Evolutionary conservation across 129 eudicot genomes (phyloP), one percentile per base, ranked within the genome.

Genomic region (Pittosporum tobira): DNA sequence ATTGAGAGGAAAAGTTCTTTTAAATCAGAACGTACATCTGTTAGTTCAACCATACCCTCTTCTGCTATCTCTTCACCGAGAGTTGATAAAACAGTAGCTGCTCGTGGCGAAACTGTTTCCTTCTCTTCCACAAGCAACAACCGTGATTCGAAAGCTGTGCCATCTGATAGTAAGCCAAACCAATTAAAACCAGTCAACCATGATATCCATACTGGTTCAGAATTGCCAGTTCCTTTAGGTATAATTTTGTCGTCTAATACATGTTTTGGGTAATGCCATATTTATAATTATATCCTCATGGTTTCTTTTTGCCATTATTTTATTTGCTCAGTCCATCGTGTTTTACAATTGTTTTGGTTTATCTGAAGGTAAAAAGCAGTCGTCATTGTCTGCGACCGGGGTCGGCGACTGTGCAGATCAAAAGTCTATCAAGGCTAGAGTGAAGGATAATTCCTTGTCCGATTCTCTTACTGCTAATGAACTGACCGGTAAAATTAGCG

Each of bases 1-100:
- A 75, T 87, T 48, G 94, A 91, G 75, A 82, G 94, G 59, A 88
- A 72, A 71, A 80, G 63, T 67, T 73, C 90, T 9, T 71, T 83
- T 47, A 87, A 75, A 68, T 48, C 62, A 45, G 90, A 77, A 48
- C 67, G 69, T 22, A 31, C 76, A 7, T 52, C 43, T 14, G 48
- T 34, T 57, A 73, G 56, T 73, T 72, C 76, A 47, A 58, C 65
- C 48, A 51, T 63, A 48, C 56, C 77, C 47, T 71, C 59, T 61
- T 66, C 88, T 71, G 23, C 65, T 54, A 70, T 67, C 64, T 67
- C 73, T 56, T 42, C 76, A 31, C 66, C 81, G 28, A 80, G 72
- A 66, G 71, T 3, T 56, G 96, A 88, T 64, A 67, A 60, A 66
- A 74, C 71, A 48, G 42, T 48, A 42, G 69, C 37, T 40, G 66